Base-by-base conservation (phyloP, 2,329 filamentous ascomycete species). In the Arthrobotrys sinensis region DNA sequence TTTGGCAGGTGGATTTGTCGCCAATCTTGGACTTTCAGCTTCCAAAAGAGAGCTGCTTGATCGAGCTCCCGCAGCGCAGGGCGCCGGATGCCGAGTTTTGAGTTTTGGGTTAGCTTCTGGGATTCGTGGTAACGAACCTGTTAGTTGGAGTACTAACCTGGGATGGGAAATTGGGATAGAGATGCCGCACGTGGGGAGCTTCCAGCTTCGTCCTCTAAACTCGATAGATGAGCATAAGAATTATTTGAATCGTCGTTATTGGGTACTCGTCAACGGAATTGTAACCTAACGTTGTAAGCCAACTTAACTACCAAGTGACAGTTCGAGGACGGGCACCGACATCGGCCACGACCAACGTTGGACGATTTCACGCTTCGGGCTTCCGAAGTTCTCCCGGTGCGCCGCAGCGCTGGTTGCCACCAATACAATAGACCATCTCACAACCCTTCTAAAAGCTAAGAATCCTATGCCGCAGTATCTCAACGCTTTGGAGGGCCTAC, bases 11-110 rank as follows among this genome's bases (percentile, higher is more conserved):
- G 28, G 64, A 5, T 34, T 48, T 36, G 14, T 53, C 52, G 48
- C 62, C 38, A 28, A 55, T 40, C 45, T 48, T 53, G 24, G 50
- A 45, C 52, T 21, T 55, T 6, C 21, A 52, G 43, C 28, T 28
- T 21, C 52, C 46, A 0, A 34, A 34, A 38, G 40, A 45, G 40
- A 62, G 40, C 66, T 70, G 28, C 65, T 70, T 24, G 34, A 45
- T 71, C 50, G 64, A 69, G 71, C 64, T 64, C 64, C 34, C 46
- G 52, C 63, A 55, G 53, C 53, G 66, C 38, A 34, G 52, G 55
- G 32, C 64, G 71, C 71, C 71, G 64, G 57, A 38, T 64, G 50
- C 69, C 69, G 69, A 63, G 67, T 64, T 46, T 50, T 24, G 21
- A 14, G 32, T 69, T 62, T 24, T 8, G 2, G 34, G 34, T 60